These are phyloP conservation scores for Bacidia rubella DNA, from an alignment of 495 filamentous ascomycete species.

Conservation along the genomic window DNA sequence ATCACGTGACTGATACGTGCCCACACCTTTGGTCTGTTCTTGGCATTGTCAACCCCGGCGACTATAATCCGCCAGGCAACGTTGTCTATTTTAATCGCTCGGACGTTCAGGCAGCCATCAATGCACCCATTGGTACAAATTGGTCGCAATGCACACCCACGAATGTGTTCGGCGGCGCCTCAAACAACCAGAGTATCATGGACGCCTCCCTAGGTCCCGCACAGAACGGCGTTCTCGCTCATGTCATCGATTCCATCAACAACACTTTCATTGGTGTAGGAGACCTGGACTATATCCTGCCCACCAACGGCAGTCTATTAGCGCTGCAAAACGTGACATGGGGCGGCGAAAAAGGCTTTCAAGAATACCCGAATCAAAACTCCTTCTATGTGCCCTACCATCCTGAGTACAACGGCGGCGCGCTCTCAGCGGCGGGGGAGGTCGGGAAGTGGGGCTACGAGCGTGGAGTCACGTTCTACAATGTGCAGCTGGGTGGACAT, in stretches of 20 bases:
- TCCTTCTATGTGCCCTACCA: slow-evolving; percentile 56
- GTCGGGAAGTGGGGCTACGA: slow-evolving; percentile 51
- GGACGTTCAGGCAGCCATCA: slow-evolving; percentile 63
- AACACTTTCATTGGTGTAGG: slow-evolving; percentile 59
- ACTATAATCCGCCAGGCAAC: slow-evolving; percentile 38
- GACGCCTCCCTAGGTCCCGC: slow-evolving; percentile 39
- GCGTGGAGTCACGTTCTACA: slow-evolving; percentile 55
- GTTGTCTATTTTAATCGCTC: slow-evolving; percentile 63
- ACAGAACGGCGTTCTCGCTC: slow-evolving; percentile 17
- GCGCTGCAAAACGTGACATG: slow-evolving; percentile 80
- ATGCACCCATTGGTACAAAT: slow-evolving; percentile 43
- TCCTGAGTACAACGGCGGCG: slow-evolving; percentile 23
- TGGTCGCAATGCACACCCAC: slow-evolving; percentile 46
- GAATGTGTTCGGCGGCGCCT: slow-evolving; percentile 41
- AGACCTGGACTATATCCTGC: slow-evolving; percentile 46
- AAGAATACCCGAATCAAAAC: slow-evolving; percentile 33
- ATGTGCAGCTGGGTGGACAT: slow-evolving; percentile 45
- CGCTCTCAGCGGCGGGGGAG: slow-evolving; percentile 39
- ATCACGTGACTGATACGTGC: slow-evolving; percentile 62
- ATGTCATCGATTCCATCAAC: slow-evolving; percentile 59
- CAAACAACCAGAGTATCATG: slow-evolving; percentile 31
- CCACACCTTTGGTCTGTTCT: slow-evolving; percentile 60
- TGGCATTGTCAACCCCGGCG: slow-evolving; percentile 50
- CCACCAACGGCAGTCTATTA: slow-evolving; percentile 51
- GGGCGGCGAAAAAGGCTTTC: slow-evolving; percentile 59